A percentile compares a stretch with the other conserved stretches of the same genome.
These are phyloP conservation scores for Cenchrus purpureus DNA, from an alignment of 176 grass and related monocot species.

Conservation along the genomic window DNA sequence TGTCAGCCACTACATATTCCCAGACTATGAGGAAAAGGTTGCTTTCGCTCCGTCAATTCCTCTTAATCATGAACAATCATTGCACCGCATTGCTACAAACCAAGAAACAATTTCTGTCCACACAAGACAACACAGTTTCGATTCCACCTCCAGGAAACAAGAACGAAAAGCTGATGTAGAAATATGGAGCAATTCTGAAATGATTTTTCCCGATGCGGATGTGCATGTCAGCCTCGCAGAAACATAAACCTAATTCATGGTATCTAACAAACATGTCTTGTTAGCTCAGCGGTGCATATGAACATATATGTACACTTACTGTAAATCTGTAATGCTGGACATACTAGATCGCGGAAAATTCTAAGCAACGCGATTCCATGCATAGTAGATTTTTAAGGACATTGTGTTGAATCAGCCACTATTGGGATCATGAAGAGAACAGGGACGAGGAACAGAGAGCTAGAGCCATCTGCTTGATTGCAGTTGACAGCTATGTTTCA, in stretches of 20 bases:
- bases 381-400: not conserved
- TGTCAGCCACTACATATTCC: not conserved
- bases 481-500: not conserved
- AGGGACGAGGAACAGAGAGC: not conserved
- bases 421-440: not conserved
- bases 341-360: not conserved
- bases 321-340: not conserved
- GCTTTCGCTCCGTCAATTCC: not conserved
- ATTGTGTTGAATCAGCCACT: constrained; percentile 3
- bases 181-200: not conserved
- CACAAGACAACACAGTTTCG: not conserved
- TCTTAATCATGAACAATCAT: constrained; percentile 24
- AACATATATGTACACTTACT: not conserved
- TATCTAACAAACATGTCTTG: not conserved
- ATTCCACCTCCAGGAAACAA: not conserved
- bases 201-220: not conserved
- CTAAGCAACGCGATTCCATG: not conserved
- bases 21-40: not conserved
- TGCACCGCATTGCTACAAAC: not conserved
- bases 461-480: not conserved
- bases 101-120: constrained; percentile 15
- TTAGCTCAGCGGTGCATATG: not conserved
- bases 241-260: not conserved
- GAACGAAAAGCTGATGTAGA: not conserved
- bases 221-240: not conserved